Conservation (phyloP, 352 stramenopile species). For the Globisporangium parvum region DNA sequence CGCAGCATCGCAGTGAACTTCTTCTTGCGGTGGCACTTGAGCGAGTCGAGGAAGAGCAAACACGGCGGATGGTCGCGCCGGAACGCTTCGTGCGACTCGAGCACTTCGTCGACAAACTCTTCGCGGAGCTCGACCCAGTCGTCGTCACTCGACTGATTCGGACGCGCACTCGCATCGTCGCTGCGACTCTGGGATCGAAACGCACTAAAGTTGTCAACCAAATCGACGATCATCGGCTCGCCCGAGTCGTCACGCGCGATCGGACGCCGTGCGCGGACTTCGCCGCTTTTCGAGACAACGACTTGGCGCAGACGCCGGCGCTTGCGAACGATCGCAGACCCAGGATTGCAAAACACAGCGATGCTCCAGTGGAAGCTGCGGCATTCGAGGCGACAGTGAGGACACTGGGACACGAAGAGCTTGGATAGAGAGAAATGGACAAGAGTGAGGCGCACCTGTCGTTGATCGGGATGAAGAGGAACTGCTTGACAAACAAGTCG, state of each 20-base stretch:
- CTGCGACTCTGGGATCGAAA: conserved; percentile 1
- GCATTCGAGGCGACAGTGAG: background rate
- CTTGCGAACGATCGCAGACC: conserved; percentile 55
- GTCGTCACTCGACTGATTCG: background rate
- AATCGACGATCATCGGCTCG: conserved; percentile 20
- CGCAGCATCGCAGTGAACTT: conserved; percentile 77
- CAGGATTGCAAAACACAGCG: conserved; percentile 81
- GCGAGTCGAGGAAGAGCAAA: conserved; percentile 93
- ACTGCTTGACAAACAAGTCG: conserved; percentile 80
- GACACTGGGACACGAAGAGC: background rate
- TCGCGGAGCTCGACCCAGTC: conserved; percentile 15
- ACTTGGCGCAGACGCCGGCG: conserved; percentile 15
- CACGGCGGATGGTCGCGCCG: conserved; percentile 50
- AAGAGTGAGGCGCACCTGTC: conserved; percentile 41
- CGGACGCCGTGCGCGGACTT: conserved; percentile 12
- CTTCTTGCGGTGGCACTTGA: conserved; percentile 91
- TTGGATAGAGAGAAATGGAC: background rate
- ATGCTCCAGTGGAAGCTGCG: conserved; percentile 88
- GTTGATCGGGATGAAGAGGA: conserved; percentile 90
- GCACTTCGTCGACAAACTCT: conserved; percentile 38
- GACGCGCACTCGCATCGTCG: background rate
- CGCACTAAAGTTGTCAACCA: conserved; percentile 24
- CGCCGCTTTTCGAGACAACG: conserved; percentile 5
- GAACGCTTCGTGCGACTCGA: conserved; percentile 27
- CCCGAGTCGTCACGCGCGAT: conserved; percentile 8